Conservation (phyloP, 345 rosid species). For the Eucalyptus virginea region DNA sequence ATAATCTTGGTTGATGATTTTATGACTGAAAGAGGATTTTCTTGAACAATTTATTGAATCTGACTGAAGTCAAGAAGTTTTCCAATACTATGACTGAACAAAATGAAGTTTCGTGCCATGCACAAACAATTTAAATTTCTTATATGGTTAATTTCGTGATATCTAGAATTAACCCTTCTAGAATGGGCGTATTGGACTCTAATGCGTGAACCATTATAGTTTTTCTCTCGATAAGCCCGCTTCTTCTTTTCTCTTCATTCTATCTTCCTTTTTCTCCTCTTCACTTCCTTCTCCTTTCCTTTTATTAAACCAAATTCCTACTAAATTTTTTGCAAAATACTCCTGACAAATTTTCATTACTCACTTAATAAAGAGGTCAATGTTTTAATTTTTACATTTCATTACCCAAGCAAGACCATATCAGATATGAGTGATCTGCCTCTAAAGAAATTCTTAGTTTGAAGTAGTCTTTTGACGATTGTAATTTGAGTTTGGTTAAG, state of each 20-base stretch:
- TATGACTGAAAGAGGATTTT: too few relatives aligned
- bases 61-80: not conserved
- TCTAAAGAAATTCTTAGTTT: not conserved
- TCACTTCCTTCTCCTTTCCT: not conserved
- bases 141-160: not conserved
- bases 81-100: fast-evolving
- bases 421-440: not conserved
- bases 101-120: not conserved
- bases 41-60: too few relatives aligned
- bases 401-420: not conserved
- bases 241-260: not conserved
- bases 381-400: too few relatives aligned
- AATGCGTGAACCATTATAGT: not conserved
- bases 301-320: not conserved
- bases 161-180: not conserved
- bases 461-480: not conserved
- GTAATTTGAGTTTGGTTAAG: not conserved
- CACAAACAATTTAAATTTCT: not conserved
- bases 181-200: not conserved
- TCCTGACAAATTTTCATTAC: fast-evolving
- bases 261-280: not conserved
- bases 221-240: not conserved
- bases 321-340: too few relatives aligned
- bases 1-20: too few relatives aligned
- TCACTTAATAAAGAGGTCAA: too few relatives aligned